A percentile compares a stretch with the other conserved stretches of the same genome.
Conservation (phyloP, 2,329 filamentous ascomycete species). For the Fusarium liriodendri region DNA sequence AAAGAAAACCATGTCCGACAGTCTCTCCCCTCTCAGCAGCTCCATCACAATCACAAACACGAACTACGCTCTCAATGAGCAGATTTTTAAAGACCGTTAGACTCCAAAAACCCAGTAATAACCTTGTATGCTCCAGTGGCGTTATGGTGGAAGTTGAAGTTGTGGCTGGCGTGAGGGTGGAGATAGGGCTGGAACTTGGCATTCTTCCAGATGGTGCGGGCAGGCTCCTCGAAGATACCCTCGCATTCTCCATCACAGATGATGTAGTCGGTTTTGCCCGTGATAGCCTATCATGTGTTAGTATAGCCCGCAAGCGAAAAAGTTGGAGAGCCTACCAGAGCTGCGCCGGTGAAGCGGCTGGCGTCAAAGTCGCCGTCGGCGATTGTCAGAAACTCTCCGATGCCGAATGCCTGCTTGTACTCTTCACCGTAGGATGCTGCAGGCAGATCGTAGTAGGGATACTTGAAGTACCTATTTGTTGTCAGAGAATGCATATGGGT, state of each 20-base stretch:
- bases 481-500: neutral
- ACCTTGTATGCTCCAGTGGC: constrained; percentile 26
- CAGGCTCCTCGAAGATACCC: constrained; percentile 41
- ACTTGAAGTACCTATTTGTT: constrained; percentile 27
- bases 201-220: constrained; percentile 30
- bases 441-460: constrained; percentile 24
- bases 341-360: constrained; percentile 26
- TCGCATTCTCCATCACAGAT: constrained; percentile 42
- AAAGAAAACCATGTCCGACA: neutral
- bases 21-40: neutral
- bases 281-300: constrained; percentile 20
- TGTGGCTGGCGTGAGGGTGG: constrained; percentile 32
- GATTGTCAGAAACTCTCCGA: constrained; percentile 32
- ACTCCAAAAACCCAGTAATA: constrained; percentile 22
- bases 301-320: too few species aligned
- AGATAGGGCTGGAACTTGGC: constrained; percentile 28
- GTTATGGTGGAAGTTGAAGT: constrained; percentile 32
- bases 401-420: constrained; percentile 27
- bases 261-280: constrained; percentile 35
- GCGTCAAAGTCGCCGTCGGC: constrained; percentile 30
- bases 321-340: constrained; percentile 10
- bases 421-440: constrained; percentile 24
- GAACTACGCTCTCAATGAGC: too few species aligned
- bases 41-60: neutral
- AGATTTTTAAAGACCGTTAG: constrained; percentile 4